Evolutionary conservation across 164 flowering plant species (phyloP).

Genomic region (Echeveria elegans): DNA sequence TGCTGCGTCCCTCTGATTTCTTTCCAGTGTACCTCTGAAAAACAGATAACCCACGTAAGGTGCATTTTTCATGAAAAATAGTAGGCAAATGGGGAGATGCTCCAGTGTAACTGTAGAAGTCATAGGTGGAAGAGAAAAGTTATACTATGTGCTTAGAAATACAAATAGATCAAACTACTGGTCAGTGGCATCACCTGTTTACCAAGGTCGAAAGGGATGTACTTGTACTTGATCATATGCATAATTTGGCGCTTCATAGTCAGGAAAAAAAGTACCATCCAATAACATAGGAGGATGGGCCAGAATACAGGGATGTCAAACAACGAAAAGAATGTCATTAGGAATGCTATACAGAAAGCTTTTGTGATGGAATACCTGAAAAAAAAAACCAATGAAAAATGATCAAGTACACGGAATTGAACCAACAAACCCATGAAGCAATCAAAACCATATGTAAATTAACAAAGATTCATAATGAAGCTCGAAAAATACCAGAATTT

Average conservation of each 20-base stretch:
- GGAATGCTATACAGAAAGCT: not conserved
- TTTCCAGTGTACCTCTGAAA: conserved; percentile 7
- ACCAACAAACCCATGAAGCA: not conserved
- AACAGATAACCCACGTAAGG: not conserved
- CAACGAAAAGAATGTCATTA: not conserved
- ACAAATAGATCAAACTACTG: too few species aligned
- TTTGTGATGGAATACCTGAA: not conserved
- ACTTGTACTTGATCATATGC: not conserved
- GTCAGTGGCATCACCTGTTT: not conserved
- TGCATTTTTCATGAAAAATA: too few species aligned
- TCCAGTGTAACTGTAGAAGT: too few species aligned
- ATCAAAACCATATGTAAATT: too few species aligned
- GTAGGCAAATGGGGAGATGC: too few species aligned
- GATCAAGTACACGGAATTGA: not conserved
- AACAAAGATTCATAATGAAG: not conserved
- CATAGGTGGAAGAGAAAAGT: too few species aligned
- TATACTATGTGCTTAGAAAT: too few species aligned
- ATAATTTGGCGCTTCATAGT: not conserved
- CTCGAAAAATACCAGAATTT: conserved; percentile 28
- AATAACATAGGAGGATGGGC: not conserved
- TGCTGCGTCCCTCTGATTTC: not conserved
- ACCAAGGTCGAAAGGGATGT: not conserved
- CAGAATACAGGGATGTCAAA: not conserved
- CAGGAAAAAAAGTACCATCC: not conserved
- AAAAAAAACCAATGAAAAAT: not conserved